Conservation (phyloP, 306 rosid species). For the Lablab purpureus region DNA sequence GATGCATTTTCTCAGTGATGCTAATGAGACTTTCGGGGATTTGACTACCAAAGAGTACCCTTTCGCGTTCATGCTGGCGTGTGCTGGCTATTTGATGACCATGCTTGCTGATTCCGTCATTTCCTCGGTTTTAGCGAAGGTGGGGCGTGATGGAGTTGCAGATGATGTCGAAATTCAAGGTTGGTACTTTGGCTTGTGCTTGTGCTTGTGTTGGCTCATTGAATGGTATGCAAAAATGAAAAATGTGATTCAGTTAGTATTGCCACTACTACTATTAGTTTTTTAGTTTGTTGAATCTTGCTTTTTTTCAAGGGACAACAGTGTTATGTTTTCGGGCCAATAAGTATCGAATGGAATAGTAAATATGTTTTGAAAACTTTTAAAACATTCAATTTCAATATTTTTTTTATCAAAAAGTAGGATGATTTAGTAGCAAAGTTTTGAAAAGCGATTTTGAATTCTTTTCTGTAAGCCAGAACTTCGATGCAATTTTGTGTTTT, state of each 20-base stretch:
- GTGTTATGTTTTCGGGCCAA: not conserved
- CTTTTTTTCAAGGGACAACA: not conserved
- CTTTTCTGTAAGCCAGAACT: not conserved
- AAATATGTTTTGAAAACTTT: too few relatives aligned
- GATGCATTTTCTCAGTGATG: slow-evolving; percentile 84
- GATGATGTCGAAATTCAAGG: slow-evolving; percentile 60
- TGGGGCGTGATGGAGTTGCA: not conserved
- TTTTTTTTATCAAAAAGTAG: too few relatives aligned
- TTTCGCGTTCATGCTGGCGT: slow-evolving; percentile 77
- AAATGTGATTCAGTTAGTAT: not conserved
- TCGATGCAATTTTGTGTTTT: not conserved
- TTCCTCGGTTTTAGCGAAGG: slow-evolving; percentile 52
- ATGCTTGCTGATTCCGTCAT: slow-evolving; percentile 70
- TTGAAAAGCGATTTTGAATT: not conserved
- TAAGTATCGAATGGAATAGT: too few relatives aligned
- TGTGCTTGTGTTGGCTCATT: not conserved
- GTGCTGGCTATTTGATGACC: slow-evolving; percentile 69
- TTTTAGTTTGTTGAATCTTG: too few relatives aligned
- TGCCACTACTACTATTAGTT: not conserved
- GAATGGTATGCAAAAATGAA: not conserved
- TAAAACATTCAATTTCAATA: too few relatives aligned
- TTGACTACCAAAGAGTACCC: slow-evolving; percentile 68
- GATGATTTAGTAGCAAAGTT: not conserved
- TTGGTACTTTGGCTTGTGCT: slow-evolving; percentile 23
- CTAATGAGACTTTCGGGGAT: slow-evolving; percentile 62